Conservation (phyloP, 2,329 filamentous ascomycete species). For the Alternaria dauci region DNA sequence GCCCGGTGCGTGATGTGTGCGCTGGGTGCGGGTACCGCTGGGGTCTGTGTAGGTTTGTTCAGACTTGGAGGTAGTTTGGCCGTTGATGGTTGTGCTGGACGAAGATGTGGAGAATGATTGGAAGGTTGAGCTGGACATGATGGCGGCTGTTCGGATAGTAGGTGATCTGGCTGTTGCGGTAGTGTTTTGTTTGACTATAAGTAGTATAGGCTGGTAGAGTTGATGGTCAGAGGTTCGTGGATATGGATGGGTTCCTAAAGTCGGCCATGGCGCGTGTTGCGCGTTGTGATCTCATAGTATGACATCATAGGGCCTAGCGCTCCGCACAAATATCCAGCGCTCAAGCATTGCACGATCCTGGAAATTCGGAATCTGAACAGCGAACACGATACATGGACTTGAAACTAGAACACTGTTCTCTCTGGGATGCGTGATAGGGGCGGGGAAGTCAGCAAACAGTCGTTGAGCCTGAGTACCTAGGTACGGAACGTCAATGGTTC, state of each 20-base stretch:
- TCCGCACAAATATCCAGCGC: background rate
- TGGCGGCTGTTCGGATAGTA: constrained; percentile 8
- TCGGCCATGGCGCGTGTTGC: constrained; percentile 1
- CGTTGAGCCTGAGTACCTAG: too few relatives aligned
- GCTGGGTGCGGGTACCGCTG: constrained; percentile 39
- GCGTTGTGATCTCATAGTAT: constrained; percentile 21
- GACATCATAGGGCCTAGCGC: constrained; percentile 17
- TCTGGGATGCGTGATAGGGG: too few relatives aligned
- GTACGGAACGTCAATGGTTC: too few relatives aligned
- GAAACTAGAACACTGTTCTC: too few relatives aligned
- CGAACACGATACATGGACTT: too few relatives aligned
- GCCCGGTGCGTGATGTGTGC: constrained; percentile 38
- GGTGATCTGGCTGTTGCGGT: too few relatives aligned
- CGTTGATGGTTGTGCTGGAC: constrained; percentile 38
- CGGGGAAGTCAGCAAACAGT: too few relatives aligned
- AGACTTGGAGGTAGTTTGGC: constrained; percentile 36
- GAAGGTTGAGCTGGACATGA: constrained; percentile 31
- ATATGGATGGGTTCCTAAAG: background rate
- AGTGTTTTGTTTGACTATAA: background rate
- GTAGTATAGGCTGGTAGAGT: background rate
- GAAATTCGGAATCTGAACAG: too few relatives aligned
- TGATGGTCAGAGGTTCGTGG: too few relatives aligned
- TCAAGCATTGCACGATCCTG: background rate
- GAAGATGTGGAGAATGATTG: constrained; percentile 39
- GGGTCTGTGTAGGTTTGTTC: constrained; percentile 38